phyloP scores from a whole-genome alignment of 1,139 yeast species.

The Protomyces pachydermus region DNA sequence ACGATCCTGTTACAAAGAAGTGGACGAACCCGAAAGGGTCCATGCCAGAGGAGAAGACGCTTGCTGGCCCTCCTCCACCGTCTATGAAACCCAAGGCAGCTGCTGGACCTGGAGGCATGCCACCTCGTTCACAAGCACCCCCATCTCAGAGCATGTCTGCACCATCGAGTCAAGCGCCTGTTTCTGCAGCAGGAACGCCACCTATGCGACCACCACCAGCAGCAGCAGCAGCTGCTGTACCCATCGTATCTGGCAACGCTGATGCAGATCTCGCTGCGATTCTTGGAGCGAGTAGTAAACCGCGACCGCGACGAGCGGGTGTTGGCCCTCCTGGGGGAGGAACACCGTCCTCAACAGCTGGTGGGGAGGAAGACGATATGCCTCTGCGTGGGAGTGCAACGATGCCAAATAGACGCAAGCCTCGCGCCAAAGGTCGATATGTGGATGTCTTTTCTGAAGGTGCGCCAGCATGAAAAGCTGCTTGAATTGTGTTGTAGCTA shows the following conservation, averaged over 20 bases:
- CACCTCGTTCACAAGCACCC: neutral
- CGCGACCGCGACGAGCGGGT: slow-evolving; percentile 10
- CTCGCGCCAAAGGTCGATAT: slow-evolving; percentile 2
- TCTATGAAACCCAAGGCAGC: slow-evolving; percentile 47
- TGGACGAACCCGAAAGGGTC: slow-evolving; percentile 67
- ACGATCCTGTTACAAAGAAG: slow-evolving; percentile 76
- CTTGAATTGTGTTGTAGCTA: no score
- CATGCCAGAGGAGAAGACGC: slow-evolving; percentile 48
- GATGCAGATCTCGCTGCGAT: slow-evolving; percentile 19
- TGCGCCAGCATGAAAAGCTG: neutral
- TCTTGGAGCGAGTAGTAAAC: slow-evolving; percentile 5
- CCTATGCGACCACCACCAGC: neutral
- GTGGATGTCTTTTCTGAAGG: slow-evolving; percentile 20
- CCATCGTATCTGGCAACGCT: neutral
- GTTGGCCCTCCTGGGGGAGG: neutral
- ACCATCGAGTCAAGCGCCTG: neutral
- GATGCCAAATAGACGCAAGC: neutral
- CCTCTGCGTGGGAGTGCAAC: neutral
- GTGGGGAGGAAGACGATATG: slow-evolving; percentile 1
- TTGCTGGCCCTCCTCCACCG: slow-evolving; percentile 70
- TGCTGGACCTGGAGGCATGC: neutral
- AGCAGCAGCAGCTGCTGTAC: neutral
- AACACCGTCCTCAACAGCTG: neutral
- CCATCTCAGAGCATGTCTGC: neutral
- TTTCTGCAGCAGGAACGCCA: neutral